Evolutionary conservation across 2,329 filamentous ascomycete species (phyloP).

Genomic region (Verticillium klebahnii): DNA sequence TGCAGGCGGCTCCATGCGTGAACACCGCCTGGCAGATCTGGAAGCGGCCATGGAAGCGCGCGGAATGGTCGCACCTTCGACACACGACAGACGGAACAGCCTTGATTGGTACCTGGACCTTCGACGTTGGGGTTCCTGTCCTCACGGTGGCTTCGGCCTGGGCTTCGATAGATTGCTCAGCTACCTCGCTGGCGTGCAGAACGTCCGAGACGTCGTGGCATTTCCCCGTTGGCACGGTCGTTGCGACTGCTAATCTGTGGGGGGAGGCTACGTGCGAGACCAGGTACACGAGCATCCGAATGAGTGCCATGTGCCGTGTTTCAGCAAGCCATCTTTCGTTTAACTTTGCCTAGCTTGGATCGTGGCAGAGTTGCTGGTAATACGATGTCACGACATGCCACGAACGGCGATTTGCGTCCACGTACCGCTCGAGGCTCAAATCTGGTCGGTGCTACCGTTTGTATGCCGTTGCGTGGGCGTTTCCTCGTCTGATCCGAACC

Average conservation of each 20-base stretch:
- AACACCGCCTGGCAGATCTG: conserved; percentile 67
- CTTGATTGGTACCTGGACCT: conserved; percentile 87
- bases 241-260: conserved; percentile 47
- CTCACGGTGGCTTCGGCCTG: conserved; percentile 85
- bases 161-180: conserved; percentile 84
- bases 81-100: conserved; percentile 25
- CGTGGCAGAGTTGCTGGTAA: conserved; percentile 20
- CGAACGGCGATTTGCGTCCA: not conserved
- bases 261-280: not conserved
- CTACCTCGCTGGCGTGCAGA: conserved; percentile 77
- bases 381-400: conserved; percentile 9
- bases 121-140: conserved; percentile 83
- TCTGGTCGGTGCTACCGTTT: not conserved
- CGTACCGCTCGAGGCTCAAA: not conserved
- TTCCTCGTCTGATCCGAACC: not conserved
- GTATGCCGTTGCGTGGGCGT: not conserved
- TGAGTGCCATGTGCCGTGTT: not conserved
- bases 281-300: not conserved
- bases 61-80: conserved; percentile 47
- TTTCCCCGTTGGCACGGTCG: conserved; percentile 73
- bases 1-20: conserved; percentile 83
- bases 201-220: conserved; percentile 78
- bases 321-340: conserved; percentile 28
- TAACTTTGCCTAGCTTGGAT: conserved; percentile 34
- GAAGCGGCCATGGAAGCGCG: conserved; percentile 66